Conservation (phyloP, 441 rosid genomes). For the Flueggea neowawraea region DNA sequence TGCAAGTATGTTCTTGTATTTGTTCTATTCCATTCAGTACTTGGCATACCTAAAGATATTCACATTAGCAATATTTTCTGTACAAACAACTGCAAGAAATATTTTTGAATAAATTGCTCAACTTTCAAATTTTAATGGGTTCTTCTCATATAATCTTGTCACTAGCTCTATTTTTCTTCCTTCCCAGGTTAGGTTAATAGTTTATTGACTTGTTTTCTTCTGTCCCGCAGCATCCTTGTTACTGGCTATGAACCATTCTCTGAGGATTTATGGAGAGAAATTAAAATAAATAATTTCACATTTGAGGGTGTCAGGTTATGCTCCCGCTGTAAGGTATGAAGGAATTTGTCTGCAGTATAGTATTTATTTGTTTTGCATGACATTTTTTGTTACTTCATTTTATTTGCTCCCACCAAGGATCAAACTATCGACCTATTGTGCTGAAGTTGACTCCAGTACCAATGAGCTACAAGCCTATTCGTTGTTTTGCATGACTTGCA, state of each 20-base stretch:
- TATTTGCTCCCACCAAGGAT: too few relatives aligned
- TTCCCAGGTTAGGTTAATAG: neutral
- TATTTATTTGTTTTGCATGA: too few relatives aligned
- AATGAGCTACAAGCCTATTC: too few relatives aligned
- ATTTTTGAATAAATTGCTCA: neutral
- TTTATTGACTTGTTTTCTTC: constrained; percentile 12
- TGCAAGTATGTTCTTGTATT: constrained; percentile 56
- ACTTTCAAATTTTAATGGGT: neutral
- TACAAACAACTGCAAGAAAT: neutral
- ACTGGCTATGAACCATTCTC: constrained; percentile 77
- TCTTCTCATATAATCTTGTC: neutral
- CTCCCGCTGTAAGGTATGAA: constrained; percentile 34
- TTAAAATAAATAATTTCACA: constrained; percentile 42
- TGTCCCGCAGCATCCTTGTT: constrained; percentile 59
- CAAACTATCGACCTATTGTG: too few relatives aligned
- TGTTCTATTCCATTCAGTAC: neutral
- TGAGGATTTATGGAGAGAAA: constrained; percentile 82
- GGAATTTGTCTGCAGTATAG: neutral
- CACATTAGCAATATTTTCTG: neutral
- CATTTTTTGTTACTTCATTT: too few relatives aligned
- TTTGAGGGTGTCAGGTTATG: constrained; percentile 71
- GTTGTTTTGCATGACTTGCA: too few relatives aligned
- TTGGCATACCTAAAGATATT: too few relatives aligned
- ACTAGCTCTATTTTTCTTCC: neutral
- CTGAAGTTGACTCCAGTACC: too few relatives aligned